phyloP scores from a whole-genome alignment of 106 monocot genomes.

The Allium sativum region DNA sequence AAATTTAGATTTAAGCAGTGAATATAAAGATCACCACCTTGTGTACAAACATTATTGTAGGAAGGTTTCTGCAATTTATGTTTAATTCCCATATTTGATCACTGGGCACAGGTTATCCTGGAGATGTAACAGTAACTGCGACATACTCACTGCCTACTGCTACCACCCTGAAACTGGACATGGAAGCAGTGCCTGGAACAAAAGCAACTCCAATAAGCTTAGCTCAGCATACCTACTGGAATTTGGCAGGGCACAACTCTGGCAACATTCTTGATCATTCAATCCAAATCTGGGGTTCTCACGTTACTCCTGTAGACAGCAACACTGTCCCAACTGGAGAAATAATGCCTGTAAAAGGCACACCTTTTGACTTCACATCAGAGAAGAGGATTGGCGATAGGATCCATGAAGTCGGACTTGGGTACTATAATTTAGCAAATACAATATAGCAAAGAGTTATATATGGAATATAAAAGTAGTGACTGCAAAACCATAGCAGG shows the following conservation, averaged over 20 bases:
- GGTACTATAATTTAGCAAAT: not conserved
- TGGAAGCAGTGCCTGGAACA: constrained; percentile 19
- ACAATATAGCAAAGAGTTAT: too few relatives aligned
- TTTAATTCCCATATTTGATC: not conserved
- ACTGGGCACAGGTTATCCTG: constrained; percentile 26
- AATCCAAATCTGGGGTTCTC: constrained; percentile 39
- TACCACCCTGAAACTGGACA: constrained; percentile 20
- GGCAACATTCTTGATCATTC: constrained; percentile 19
- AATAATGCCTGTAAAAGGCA: constrained; percentile 21
- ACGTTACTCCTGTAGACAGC: constrained; percentile 42
- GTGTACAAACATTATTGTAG: too few relatives aligned
- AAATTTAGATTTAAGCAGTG: too few relatives aligned
- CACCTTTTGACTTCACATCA: constrained; percentile 40
- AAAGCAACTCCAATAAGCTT: constrained; percentile 35
- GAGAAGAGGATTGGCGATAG: constrained; percentile 25
- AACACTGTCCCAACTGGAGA: constrained; percentile 44
- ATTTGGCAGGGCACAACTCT: constrained; percentile 28
- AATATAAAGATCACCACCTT: too few relatives aligned
- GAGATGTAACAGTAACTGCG: constrained; percentile 28
- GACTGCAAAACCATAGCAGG: too few relatives aligned
- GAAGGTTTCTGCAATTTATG: not conserved
- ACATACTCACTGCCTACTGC: constrained; percentile 25
- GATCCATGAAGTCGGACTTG: constrained; percentile 7
- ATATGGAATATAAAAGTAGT: too few relatives aligned
- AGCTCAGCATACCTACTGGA: constrained; percentile 45